Percentiles rank a stretch among this genome's conserved stretches.
Conservation (phyloP, 176 grass and related monocot species). For the Musa troglodytarum region DNA sequence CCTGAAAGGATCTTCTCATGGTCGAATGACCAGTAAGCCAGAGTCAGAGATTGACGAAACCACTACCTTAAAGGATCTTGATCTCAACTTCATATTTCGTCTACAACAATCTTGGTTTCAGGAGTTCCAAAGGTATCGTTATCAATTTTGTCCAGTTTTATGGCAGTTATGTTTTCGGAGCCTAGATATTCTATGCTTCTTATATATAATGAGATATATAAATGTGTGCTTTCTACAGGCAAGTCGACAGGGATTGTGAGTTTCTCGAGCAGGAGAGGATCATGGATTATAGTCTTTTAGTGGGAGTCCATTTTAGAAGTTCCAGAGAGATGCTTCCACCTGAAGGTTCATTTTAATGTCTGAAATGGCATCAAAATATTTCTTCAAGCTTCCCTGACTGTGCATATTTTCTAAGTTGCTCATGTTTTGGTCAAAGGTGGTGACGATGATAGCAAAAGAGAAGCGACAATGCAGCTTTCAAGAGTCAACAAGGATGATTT, state of each 20-base stretch:
- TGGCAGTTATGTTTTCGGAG: neutral
- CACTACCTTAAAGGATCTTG: slow-evolving; percentile 93
- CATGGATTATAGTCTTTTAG: slow-evolving; percentile 97
- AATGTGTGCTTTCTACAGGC: slow-evolving; percentile 36
- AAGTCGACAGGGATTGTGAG: slow-evolving; percentile 91
- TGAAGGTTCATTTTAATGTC: slow-evolving; percentile 20
- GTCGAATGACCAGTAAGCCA: slow-evolving; percentile 74
- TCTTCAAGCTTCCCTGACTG: neutral
- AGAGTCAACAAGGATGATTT: slow-evolving; percentile 13
- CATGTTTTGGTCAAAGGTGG: neutral
- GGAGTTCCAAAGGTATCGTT: slow-evolving; percentile 74
- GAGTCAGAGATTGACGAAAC: slow-evolving; percentile 82
- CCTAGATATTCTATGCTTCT: neutral
- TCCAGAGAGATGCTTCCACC: neutral
- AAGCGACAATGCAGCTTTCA: slow-evolving; percentile 8
- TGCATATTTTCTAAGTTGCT: neutral
- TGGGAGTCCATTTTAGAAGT: slow-evolving; percentile 73
- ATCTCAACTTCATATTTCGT: slow-evolving; percentile 94
- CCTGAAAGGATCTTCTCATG: slow-evolving; percentile 95
- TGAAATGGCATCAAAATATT: neutral
- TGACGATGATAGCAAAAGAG: neutral
- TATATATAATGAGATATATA: slow-evolving; percentile 14
- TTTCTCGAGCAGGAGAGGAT: slow-evolving; percentile 96
- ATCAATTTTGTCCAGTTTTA: neutral
- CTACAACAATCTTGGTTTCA: slow-evolving; percentile 80